Conservation (phyloP, 2,329 filamentous ascomycete species). For the Ilyonectria destructans region DNA sequence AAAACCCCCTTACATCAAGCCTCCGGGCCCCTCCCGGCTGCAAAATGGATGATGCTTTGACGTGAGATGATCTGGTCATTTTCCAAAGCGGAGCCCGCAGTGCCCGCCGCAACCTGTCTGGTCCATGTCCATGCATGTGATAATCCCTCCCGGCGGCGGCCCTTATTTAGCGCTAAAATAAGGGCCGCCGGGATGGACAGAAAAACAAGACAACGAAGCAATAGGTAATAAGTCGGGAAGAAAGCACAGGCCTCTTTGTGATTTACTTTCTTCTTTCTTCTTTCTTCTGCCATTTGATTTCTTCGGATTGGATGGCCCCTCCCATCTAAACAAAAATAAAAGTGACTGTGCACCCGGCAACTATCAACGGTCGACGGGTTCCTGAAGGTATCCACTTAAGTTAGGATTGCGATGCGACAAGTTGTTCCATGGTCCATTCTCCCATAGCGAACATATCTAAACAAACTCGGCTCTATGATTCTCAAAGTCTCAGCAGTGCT, state of each 20-base stretch:
- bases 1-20: conserved; percentile 6
- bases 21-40: conserved; percentile 16
- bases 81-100: conserved; percentile 37
- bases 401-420: neutral
- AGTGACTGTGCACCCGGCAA: conserved; percentile 11
- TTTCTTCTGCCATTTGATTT: conserved; percentile 7
- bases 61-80: conserved; percentile 50
- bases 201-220: conserved; percentile 26
- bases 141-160: conserved; percentile 28
- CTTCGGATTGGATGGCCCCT: conserved; percentile 13
- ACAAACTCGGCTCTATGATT: neutral
- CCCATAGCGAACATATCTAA: neutral
- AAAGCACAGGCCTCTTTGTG: conserved; percentile 13
- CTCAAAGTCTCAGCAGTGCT: neutral
- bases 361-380: neutral
- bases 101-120: conserved; percentile 12
- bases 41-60: conserved; percentile 47
- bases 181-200: conserved; percentile 34
- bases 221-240: neutral
- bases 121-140: conserved; percentile 47
- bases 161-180: conserved; percentile 43
- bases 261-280: conserved; percentile 3
- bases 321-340: conserved; percentile 10
- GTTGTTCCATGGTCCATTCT: neutral
- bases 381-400: neutral